Evolutionary conservation across 2,329 filamentous ascomycete species (phyloP), one percentile per base, ranked within the genome.

Genomic region (Scedosporium minutisporum): DNA sequence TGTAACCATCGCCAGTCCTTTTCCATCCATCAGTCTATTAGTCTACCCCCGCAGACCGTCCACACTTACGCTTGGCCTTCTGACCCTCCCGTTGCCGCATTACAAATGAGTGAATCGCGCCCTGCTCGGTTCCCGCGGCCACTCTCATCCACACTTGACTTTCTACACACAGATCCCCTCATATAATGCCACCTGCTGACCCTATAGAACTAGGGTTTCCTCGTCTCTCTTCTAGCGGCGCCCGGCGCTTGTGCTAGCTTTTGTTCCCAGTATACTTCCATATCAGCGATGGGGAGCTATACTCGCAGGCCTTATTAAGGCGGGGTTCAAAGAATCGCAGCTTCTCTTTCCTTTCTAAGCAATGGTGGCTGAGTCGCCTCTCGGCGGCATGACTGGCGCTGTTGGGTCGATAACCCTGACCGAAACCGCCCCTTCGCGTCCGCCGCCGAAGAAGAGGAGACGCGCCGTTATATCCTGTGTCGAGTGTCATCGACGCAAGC

Each of bases 401-500:
- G 57, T 65, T 57, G 62, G 61, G 14, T 33, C 61, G 5, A 53
- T 57, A 21, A 55, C 51, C 21, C 21, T 58, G 57, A 61, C 58
- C 9, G 59, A 63, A 44, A 33, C 65, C 64, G 27, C n/a, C n/a
- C n/a, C 25, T 18, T 41, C 51, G 12, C 74, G 72, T 65, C 74
- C 71, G 48, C 77, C 79, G 18, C 77, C 79, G 4, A 78, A 81
- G 63, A 87, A 87, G 72, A 77, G 85, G 66, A 79, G 82, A 68
- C 78, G 85, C 46, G 76, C 84, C 51, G 82, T 87, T 55, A 84
- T 87, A 63, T 86, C 83, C 6, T 87, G 85, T 67, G 84, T 80
- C 10, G 84, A 87, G 69, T 87, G 85, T 66, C 85, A 87, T 71
- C 77, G 84, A 65, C 78, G 85, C 64, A 87, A 87, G 69, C 83